Base-by-base conservation (phyloP, 208 protist species). In the Trypanosoma lewisi region DNA sequence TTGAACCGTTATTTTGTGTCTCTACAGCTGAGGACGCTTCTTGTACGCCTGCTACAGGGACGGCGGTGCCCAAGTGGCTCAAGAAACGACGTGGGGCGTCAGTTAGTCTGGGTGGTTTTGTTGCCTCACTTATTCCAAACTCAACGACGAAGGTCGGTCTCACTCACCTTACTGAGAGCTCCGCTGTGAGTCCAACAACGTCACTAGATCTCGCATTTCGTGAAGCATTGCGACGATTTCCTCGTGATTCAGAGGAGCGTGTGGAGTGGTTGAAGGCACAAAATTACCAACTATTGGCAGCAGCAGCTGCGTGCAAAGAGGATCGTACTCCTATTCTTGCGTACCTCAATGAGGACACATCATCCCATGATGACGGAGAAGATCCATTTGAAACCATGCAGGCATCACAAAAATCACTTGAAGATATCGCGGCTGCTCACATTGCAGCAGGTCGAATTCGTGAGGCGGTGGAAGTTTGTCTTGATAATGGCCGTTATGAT, bases 381-480 rank as follows among this genome's bases (percentile, higher is more conserved):
- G 82, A 88, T 52, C 83, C 81, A 1, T 91, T 94, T 54, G 76
- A 75, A 11, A 75, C 76, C 28, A 77, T 82, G 51, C 72, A 81
- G 31, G 77, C 82, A 61, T 75, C 80, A 42, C 68, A 87, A 57
- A 80, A 85, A 63, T 73, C 51, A 27, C 77, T 81, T 71, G 83
- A 89, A 60, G 83, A 91, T 56, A 67, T 80, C 47, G 75, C 75
- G 25, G 63, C 85, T 30, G 70, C 82, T 54, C 60, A 76, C n/a
- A 76, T 94, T 39, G 79, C 68, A 41, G 75, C 59, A n/a, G 83
- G 85, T 31, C 71, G 76, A 37, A 80, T 92, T 44, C 70, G 78
- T 58, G 81, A 84, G 67, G 84, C 85, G 47, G 83, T 91, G 52
- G 76, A 89, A 51, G 64, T 87, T 23, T 94, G 88, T 73, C 69